A percentile compares a stretch with the other conserved stretches of the same genome.
Evolutionary conservation across 805 yeast species (phyloP).

Genomic region (Yarrowia sp.): DNA sequence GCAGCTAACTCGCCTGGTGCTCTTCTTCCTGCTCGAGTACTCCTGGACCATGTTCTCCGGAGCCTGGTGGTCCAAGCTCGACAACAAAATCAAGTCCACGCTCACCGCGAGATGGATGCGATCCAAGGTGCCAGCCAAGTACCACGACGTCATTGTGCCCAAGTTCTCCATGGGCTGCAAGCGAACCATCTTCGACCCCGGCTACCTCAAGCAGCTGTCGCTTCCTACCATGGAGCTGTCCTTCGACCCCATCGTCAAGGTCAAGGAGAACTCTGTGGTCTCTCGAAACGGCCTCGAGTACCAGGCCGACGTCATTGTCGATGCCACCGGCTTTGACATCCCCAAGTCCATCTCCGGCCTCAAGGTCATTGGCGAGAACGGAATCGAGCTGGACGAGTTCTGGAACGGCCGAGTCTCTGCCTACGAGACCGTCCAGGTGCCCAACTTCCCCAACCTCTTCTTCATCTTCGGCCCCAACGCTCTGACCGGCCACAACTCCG

Average conservation of each 20-base stretch:
- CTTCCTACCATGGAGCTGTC: conserved; percentile 27
- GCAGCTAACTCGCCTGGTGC: conserved; percentile 12
- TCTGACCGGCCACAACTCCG: conserved; percentile 31
- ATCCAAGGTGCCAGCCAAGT: conserved; percentile 16
- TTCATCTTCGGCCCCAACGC: conserved; percentile 30
- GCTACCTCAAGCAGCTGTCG: conserved; percentile 27
- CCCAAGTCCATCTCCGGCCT: conserved; percentile 19
- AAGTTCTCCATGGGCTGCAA: conserved; percentile 30
- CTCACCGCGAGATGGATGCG: not conserved
- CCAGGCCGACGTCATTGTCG: conserved; percentile 31
- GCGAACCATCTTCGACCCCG: conserved; percentile 30
- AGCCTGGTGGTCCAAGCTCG: conserved; percentile 19
- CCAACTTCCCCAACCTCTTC: conserved; percentile 31
- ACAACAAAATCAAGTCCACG: not conserved
- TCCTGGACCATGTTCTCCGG: conserved; percentile 28
- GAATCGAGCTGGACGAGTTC: conserved; percentile 16
- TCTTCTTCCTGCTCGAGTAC: conserved; percentile 28
- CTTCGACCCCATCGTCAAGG: conserved; percentile 27
- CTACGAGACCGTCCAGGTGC: conserved; percentile 29
- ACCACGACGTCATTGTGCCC: conserved; percentile 27
- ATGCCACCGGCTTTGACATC: conserved; percentile 30
- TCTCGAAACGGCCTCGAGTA: conserved; percentile 29
- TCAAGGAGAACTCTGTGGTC: conserved; percentile 28
- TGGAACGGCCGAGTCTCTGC: conserved; percentile 27
- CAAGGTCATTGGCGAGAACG: conserved; percentile 27